phyloP scores from a whole-genome alignment of 257 asterid genomes.

The Primulina tabacum region DNA sequence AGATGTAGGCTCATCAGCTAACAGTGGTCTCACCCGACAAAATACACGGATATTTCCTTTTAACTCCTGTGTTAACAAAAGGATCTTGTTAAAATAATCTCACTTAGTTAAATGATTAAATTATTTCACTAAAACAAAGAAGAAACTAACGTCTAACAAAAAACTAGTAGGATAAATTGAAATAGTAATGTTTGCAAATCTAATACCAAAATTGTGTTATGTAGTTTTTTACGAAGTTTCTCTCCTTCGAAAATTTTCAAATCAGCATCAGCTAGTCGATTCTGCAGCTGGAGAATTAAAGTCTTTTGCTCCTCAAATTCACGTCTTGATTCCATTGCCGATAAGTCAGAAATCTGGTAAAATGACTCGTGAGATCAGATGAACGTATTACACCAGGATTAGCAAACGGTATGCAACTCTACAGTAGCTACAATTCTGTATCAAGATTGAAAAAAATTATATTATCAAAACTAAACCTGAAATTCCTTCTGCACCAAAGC shows the following conservation, averaged over 20 bases:
- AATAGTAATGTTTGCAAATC: not conserved
- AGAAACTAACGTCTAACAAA: slow-evolving; percentile 3
- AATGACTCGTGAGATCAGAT: slow-evolving; percentile 17
- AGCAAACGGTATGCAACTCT: slow-evolving; percentile 2
- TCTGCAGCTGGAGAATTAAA: slow-evolving; percentile 46
- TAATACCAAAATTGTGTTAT: slow-evolving; percentile 85
- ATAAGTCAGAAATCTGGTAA: slow-evolving; percentile 61
- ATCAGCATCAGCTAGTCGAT: slow-evolving; percentile 80
- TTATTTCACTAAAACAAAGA: not conserved
- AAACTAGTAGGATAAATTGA: not conserved
- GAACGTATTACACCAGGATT: not conserved
- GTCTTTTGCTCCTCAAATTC: slow-evolving; percentile 66
- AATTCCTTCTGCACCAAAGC: slow-evolving; percentile 60
- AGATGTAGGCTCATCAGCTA: slow-evolving; percentile 63
- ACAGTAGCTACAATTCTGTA: not conserved
- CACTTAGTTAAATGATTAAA: not conserved
- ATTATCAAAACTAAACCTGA: slow-evolving; percentile 42
- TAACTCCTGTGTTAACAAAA: slow-evolving; percentile 57
- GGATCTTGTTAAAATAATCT: not conserved
- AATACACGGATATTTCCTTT: slow-evolving; percentile 94
- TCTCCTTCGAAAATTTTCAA: slow-evolving; percentile 78
- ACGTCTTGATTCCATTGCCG: slow-evolving; percentile 60
- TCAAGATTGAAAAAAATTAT: not conserved
- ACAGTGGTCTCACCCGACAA: slow-evolving; percentile 86
- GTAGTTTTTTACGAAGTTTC: slow-evolving; percentile 78